These are phyloP conservation scores for Nannochloropsis gaditana DNA, from an alignment of 108 stramenopile species.

Conservation along the genomic window DNA sequence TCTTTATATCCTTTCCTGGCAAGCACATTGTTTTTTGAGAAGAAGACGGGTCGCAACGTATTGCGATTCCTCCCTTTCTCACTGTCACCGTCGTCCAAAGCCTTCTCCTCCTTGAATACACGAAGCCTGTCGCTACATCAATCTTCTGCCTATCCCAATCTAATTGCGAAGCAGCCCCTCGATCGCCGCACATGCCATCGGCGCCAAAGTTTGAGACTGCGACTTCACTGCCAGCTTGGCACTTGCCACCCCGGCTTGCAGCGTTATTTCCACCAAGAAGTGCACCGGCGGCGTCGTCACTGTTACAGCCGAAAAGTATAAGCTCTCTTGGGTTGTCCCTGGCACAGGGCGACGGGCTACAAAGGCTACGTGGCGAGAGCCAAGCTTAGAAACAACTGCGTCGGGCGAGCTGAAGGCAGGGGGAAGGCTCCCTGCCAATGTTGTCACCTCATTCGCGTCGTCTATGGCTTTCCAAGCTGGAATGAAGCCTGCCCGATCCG, in stretches of 20 bases:
- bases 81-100: not conserved
- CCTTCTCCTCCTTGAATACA: not conserved
- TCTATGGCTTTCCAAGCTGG: slow-evolving; percentile 49
- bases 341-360: slow-evolving; percentile 87
- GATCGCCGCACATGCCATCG: slow-evolving; percentile 67
- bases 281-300: slow-evolving; percentile 51
- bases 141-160: not conserved
- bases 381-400: slow-evolving; percentile 66
- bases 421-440: slow-evolving; percentile 57
- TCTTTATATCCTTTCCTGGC: too few relatives aligned
- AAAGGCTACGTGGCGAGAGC: slow-evolving; percentile 69
- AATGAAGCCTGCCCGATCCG: slow-evolving; percentile 44
- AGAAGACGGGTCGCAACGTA: too few relatives aligned
- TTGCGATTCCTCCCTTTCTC: too few relatives aligned
- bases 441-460: slow-evolving; percentile 65
- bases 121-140: not conserved
- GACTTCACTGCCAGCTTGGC: slow-evolving; percentile 86
- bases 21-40: too few relatives aligned
- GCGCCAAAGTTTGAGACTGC: slow-evolving; percentile 63
- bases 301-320: slow-evolving; percentile 77
- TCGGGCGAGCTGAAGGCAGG: slow-evolving; percentile 53
- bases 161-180: slow-evolving; percentile 43
- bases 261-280: slow-evolving; percentile 83
- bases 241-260: slow-evolving; percentile 80
- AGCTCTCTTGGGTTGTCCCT: slow-evolving; percentile 78